Evolutionary conservation across 2,329 filamentous ascomycete genomes (phyloP), one percentile per base, ranked within the genome.

Genomic region (Fusarium odoratissimum): DNA sequence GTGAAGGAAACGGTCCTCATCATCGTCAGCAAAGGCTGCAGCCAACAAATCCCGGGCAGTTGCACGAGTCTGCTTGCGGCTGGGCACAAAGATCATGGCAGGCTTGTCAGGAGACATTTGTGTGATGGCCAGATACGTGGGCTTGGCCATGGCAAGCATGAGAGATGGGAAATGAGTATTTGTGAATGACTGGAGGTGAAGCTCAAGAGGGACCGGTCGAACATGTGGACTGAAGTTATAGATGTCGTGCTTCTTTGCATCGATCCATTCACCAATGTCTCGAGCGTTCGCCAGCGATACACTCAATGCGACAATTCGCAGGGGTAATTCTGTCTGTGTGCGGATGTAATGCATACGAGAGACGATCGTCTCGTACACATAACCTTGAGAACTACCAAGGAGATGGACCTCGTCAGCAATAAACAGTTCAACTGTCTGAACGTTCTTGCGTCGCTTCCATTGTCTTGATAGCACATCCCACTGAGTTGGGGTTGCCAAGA

Each of bases 121-220:
- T 6, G 94, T 89, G 74, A 99, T 93, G 5, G 95, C 93, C 67
- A 94, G 86, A 81, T 98, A 98, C 3, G 94, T 92, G 25, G 97
- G 97, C 82, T 97, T 95, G 21, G 95, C 94, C 96, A 99, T 99
- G 19, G 96, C 95, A 75, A 99, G 89, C 96, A 99, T 99, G 44
- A 99, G 88, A 16, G 96, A 98, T 8, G 96, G 97, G 84, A 97
- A 98, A 80, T 99, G 97, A 51, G 97, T 95, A 67, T 97, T 97
- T 33, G 92, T 93, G 84, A 96, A 99, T 2, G 95, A 95, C 82
- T 99, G 96, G 52, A 99, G 92, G 80, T 98, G 95, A 64, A 99
- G 89, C 81, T 98, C 95, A 37, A 99, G 85, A 28, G 95, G 95
- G 23, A 98, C 91, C 3, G 95, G 93, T 63, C 97, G 92, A 69